A percentile compares a stretch with the other conserved stretches of the same genome.
These are phyloP conservation scores for Galeopsis tetrahit DNA, from an alignment of 257 asterid species.

Conservation along the genomic window DNA sequence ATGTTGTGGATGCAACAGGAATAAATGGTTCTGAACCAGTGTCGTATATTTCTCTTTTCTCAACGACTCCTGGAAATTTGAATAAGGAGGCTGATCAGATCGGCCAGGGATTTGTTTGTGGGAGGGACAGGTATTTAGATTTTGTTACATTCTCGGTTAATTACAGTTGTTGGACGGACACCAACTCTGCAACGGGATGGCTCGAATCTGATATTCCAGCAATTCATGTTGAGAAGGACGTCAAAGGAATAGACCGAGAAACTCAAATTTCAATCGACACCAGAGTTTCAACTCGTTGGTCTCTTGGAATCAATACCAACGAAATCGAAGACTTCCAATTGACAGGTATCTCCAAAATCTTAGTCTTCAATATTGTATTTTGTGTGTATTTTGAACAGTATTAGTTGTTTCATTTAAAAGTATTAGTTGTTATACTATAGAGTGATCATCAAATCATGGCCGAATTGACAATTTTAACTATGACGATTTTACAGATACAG, in stretches of 20 bases:
- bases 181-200: slow-evolving; percentile 64
- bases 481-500: slow-evolving; percentile 48
- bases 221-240: slow-evolving; percentile 60
- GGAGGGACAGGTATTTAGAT: slow-evolving; percentile 64
- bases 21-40: slow-evolving; percentile 47
- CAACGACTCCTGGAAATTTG: slow-evolving; percentile 86
- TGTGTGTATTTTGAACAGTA: no score
- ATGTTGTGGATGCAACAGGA: slow-evolving; percentile 72
- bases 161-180: slow-evolving; percentile 77
- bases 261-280: slow-evolving; percentile 63
- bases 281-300: slow-evolving; percentile 78
- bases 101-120: slow-evolving; percentile 79
- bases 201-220: slow-evolving; percentile 68
- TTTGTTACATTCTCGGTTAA: slow-evolving; percentile 80
- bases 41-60: slow-evolving; percentile 73
- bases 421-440: no score
- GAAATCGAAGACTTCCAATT: slow-evolving; percentile 82
- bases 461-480: background rate
- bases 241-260: slow-evolving; percentile 53
- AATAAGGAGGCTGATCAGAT: slow-evolving; percentile 66
- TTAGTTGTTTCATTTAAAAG: no score
- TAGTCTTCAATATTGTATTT: background rate
- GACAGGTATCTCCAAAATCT: slow-evolving; percentile 57
- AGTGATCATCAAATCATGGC: no score
- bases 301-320: slow-evolving; percentile 72